Evolutionary conservation across 2,329 filamentous ascomycete species (phyloP).

Genomic region (Nemania sp.): DNA sequence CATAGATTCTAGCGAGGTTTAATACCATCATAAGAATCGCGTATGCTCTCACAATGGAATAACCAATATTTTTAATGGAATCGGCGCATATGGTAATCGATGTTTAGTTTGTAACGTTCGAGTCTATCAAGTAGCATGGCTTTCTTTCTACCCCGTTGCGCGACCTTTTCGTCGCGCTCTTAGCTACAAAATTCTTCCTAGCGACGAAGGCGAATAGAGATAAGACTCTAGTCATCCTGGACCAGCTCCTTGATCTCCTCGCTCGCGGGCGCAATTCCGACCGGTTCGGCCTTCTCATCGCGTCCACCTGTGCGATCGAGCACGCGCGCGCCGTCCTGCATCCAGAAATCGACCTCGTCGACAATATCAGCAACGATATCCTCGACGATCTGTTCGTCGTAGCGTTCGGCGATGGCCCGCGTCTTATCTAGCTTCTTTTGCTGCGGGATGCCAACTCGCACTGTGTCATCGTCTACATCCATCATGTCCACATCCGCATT

Average conservation of each 20-base stretch:
- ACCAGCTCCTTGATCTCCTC: constrained; percentile 75
- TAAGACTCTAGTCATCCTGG: constrained; percentile 64
- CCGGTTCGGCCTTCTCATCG: constrained; percentile 58
- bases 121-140: no score
- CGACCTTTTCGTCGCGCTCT: no score
- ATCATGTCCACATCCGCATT: constrained; percentile 64
- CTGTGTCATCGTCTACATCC: constrained; percentile 51
- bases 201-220: neutral
- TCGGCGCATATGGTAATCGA: no score
- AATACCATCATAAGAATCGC: no score
- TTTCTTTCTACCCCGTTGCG: no score
- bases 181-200: no score
- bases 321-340: constrained; percentile 71
- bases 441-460: constrained; percentile 31
- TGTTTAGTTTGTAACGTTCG: no score
- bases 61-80: no score
- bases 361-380: constrained; percentile 93
- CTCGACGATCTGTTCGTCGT: constrained; percentile 92
- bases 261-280: constrained; percentile 58
- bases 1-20: no score
- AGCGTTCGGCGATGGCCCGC: constrained; percentile 79
- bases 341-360: constrained; percentile 93
- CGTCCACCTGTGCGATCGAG: constrained; percentile 59
- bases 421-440: constrained; percentile 52
- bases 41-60: no score